Evolutionary conservation across 2,329 filamentous ascomycete genomes (phyloP).

Genomic region (Nigrospora oryzae): DNA sequence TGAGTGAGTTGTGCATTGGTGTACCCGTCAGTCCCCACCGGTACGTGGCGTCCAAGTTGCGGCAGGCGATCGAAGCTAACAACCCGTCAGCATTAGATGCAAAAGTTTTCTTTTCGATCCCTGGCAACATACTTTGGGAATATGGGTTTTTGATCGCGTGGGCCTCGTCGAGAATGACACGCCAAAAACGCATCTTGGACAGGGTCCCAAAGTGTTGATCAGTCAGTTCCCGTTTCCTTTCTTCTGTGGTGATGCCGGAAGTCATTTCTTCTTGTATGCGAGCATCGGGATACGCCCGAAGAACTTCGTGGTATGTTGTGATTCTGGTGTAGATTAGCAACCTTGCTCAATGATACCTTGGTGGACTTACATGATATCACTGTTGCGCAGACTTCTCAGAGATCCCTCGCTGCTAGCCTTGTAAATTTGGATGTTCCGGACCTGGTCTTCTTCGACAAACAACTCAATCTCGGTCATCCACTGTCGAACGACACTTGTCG

Average conservation of each 20-base stretch:
- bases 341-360: no score
- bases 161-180: constrained; percentile 2
- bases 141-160: constrained; percentile 1
- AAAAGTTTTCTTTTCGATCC: no score
- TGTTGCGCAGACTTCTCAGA: not conserved
- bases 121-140: not conserved
- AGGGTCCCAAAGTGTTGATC: not conserved
- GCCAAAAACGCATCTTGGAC: not conserved
- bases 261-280: not conserved
- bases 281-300: not conserved
- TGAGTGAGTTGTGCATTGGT: not conserved
- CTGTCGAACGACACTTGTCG: not conserved
- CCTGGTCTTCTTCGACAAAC: not conserved
- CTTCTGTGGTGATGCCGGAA: not conserved
- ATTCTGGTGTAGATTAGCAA: not conserved
- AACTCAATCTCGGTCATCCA: not conserved
- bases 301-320: not conserved
- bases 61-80: not conserved
- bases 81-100: not conserved
- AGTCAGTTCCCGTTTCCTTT: not conserved
- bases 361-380: not conserved
- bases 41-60: not conserved
- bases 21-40: constrained; percentile 1
- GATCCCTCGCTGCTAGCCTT: not conserved
- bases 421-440: not conserved